Base-by-base conservation (phyloP, 495 filamentous ascomycete genomes). In the Tuber indicum region DNA sequence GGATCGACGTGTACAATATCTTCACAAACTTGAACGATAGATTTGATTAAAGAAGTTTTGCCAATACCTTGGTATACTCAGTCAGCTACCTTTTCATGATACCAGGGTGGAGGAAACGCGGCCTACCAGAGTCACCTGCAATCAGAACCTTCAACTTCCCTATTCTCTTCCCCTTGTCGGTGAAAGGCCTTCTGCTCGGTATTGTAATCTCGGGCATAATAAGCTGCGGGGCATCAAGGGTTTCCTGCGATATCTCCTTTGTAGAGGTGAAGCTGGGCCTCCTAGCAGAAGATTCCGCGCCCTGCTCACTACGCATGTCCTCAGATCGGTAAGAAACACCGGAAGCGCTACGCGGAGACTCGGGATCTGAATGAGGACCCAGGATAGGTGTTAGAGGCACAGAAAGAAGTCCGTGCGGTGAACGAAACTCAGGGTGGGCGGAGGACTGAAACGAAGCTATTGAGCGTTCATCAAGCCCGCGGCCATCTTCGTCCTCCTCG, bases 161-260 rank as follows among this genome's bases (percentile, higher is more conserved):
- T 85, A 98, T 89, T 72, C 87, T 88, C 86, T 92, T 96, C 26
- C 96, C 96, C 77, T 88, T 89, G 73, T 92, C 89, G 12, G 96
- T 98, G 84, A 99, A 98, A 1, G 96, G 96, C 71, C 96, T 88
- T 72, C 96, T 90, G 83, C 91, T 94, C 46, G 96, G 96, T 90
- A 99, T 97, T 79, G 89, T 91, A 80, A 99, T 93, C 84, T 93
- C 97, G 14, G 96, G 96, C 96, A 99, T 99, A 78, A 99, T 92
- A 23, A 99, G 88, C 84, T 98, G 95, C 45, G 95, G 93, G 26
- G 89, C 89, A 79, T 88, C 81, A 14, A 70, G 70, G 19, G 75
- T 58, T 71, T 80, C 72, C 10, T 58, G 47, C 32, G 74, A 70
- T 39, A 72, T 26, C 32, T 36, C 49, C 32, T 43, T 90, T 74